A percentile compares a stretch with the other conserved stretches of the same genome.
Conservation (phyloP, 2,329 filamentous ascomycete species). For the Cercospora brassicicola region DNA sequence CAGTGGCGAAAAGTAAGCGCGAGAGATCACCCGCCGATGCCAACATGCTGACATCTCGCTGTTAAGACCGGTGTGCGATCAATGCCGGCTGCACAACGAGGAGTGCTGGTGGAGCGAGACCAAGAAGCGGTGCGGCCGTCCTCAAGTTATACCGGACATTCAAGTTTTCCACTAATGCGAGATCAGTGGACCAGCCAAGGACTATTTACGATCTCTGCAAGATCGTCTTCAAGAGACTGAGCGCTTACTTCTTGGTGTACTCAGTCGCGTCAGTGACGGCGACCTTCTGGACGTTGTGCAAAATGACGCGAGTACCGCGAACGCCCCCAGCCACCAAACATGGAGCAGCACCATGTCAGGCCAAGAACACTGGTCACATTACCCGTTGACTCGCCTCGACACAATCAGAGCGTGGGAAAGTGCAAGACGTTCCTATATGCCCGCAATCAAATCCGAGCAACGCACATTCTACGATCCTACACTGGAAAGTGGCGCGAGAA, state of each 20-base stretch:
- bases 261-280: conserved; percentile 20
- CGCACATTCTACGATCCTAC: conserved; percentile 4
- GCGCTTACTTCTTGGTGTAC: conserved; percentile 19
- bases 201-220: conserved; percentile 28
- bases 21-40: not conserved
- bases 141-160: not conserved
- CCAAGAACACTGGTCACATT: conserved; percentile 25
- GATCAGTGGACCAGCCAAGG: conserved; percentile 27
- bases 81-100: conserved; percentile 28
- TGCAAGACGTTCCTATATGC: conserved; percentile 9
- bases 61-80: conserved; percentile 24
- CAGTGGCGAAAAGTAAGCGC: conserved; percentile 24
- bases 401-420: conserved; percentile 26
- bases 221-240: conserved; percentile 29
- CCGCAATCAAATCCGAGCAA: conserved; percentile 6
- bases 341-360: conserved; percentile 26
- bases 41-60: too few species aligned
- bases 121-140: conserved; percentile 23
- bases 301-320: conserved; percentile 3
- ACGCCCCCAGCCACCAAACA: conserved; percentile 25
- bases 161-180: not conserved
- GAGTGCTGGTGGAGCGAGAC: conserved; percentile 32
- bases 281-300: conserved; percentile 18
- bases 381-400: conserved; percentile 21
- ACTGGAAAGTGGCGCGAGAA: not conserved